Base-by-base conservation (phyloP, 73 alveolate species). In the Paramecium primaurelia region DNA sequence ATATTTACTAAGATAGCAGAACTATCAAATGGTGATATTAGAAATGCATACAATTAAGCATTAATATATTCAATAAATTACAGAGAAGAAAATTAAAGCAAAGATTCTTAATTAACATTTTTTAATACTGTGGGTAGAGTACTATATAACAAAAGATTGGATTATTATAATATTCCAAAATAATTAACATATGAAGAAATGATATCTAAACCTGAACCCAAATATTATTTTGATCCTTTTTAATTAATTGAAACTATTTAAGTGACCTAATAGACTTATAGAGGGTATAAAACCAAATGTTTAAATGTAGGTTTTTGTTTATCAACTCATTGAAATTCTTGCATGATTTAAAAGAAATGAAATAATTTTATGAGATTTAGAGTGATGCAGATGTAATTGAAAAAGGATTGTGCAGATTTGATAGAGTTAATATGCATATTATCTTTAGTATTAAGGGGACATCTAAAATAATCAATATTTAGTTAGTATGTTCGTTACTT, bases 121-220 rank as follows among this genome's bases (percentile, higher is more conserved):
- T 64, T 64, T 64, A 64, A 64, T 64, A 64, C 84, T 32, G 47
- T 64, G 18, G 84, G 84, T 32, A 64, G 84, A 64, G 84, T 64
- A 32, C 47, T 64, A 28, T 64, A 64, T 64, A 64, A 64, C 47
- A 64, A 64, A 64, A 28, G 84, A 64, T 64, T 32, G 42, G 84
- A 64, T 64, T 32, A 64, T 25, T 64, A 25, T 28, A 64, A 34
- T 20, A 28, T 25, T 3, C 28, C 51, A 25, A 64, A 64, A 64
- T 14, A 64, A 64, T 64, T 64, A 64, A 64, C 84, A 32, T 64
- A 28, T 64, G 84, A 64, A 64, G 84, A 64, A 64, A 64, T 64
- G 84, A 64, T 28, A 28, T 28, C 45, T 25, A 64, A 64, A 64
- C 84, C 84, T 14, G 42, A 64, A 64, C 84, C 84, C 8, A 64